These are phyloP conservation scores for Chalciporus piperatus DNA, from an alignment of 768 basidiomycete species.

Conservation along the genomic window DNA sequence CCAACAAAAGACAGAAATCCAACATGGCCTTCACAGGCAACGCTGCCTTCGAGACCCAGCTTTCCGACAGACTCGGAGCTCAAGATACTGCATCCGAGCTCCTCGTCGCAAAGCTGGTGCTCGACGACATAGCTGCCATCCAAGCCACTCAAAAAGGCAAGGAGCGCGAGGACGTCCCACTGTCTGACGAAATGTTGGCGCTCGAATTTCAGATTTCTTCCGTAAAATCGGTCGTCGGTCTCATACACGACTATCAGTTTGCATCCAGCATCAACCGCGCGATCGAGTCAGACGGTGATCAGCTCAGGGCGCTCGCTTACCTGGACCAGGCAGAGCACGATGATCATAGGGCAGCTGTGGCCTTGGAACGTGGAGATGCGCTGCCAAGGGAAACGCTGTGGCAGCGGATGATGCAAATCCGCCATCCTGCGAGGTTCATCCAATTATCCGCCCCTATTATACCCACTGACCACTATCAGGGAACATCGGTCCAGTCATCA, in stretches of 20 bases:
- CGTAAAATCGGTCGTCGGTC: slow-evolving; percentile 26
- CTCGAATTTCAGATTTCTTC: slow-evolving; percentile 40
- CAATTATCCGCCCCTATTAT: background rate
- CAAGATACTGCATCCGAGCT: slow-evolving; percentile 37
- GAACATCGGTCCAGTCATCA: background rate
- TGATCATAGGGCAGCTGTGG: slow-evolving; percentile 42
- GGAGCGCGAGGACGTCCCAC: slow-evolving; percentile 25
- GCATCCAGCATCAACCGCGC: slow-evolving; percentile 45
- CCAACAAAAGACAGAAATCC: too few species aligned
- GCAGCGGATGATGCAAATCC: slow-evolving; percentile 11
- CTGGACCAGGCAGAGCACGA: slow-evolving; percentile 39
- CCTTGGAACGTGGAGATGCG: slow-evolving; percentile 31
- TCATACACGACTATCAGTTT: slow-evolving; percentile 37
- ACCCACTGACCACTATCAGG: slow-evolving; percentile 9
- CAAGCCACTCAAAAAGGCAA: slow-evolving; percentile 39
- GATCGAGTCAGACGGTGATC: slow-evolving; percentile 32
- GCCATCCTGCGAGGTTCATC: slow-evolving; percentile 5
- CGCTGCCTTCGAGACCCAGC: slow-evolving; percentile 14
- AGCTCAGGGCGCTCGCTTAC: slow-evolving; percentile 30
- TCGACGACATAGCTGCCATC: slow-evolving; percentile 41
- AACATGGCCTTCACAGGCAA: slow-evolving; percentile 7
- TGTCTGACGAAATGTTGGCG: slow-evolving; percentile 46
- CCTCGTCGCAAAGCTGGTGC: slow-evolving; percentile 39
- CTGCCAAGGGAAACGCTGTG: slow-evolving; percentile 16
- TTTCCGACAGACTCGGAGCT: background rate